Evolutionary conservation across 768 basidiomycete genomes (phyloP).

Genomic region (Thelephora aurantiotincta): DNA sequence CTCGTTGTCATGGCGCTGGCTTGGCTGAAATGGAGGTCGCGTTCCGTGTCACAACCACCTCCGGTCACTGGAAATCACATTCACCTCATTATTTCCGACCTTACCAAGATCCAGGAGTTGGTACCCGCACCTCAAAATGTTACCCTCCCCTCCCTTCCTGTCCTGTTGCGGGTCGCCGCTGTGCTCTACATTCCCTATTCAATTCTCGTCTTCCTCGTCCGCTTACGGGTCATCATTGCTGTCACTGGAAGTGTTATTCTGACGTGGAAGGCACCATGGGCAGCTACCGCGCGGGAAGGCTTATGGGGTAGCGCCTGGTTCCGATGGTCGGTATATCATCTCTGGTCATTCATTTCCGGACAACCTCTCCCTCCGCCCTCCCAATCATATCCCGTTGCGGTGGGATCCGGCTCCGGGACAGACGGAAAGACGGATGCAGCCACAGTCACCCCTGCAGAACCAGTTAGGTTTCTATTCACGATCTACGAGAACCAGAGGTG

Average conservation of each 20-base stretch:
- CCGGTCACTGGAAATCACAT: slow-evolving; percentile 42
- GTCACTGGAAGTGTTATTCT: slow-evolving; percentile 43
- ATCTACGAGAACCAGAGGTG: slow-evolving; percentile 90
- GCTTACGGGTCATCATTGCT: slow-evolving; percentile 46
- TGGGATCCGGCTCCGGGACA: neutral
- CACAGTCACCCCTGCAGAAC: slow-evolving; percentile 1
- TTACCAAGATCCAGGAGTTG: slow-evolving; percentile 48
- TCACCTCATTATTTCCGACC: slow-evolving; percentile 43
- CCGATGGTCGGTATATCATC: slow-evolving; percentile 44
- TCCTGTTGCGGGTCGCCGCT: slow-evolving; percentile 41
- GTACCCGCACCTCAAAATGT: slow-evolving; percentile 27
- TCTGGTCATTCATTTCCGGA: slow-evolving; percentile 40
- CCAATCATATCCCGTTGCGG: slow-evolving; percentile 14
- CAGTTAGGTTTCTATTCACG: slow-evolving; percentile 72
- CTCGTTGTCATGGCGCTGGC: slow-evolving; percentile 26
- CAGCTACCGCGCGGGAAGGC: slow-evolving; percentile 32
- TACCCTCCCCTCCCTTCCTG: slow-evolving; percentile 16
- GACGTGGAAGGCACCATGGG: slow-evolving; percentile 59
- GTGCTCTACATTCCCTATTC: slow-evolving; percentile 55
- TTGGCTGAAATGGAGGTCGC: slow-evolving; percentile 14
- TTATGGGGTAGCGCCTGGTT: slow-evolving; percentile 56
- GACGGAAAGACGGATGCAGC: neutral
- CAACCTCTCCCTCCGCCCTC: slow-evolving; percentile 28
- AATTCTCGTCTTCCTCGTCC: slow-evolving; percentile 44
- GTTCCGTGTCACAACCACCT: slow-evolving; percentile 10